Conservation (phyloP, 1,284 basidiomycete genomes). For the Boletus semigastroideus region DNA sequence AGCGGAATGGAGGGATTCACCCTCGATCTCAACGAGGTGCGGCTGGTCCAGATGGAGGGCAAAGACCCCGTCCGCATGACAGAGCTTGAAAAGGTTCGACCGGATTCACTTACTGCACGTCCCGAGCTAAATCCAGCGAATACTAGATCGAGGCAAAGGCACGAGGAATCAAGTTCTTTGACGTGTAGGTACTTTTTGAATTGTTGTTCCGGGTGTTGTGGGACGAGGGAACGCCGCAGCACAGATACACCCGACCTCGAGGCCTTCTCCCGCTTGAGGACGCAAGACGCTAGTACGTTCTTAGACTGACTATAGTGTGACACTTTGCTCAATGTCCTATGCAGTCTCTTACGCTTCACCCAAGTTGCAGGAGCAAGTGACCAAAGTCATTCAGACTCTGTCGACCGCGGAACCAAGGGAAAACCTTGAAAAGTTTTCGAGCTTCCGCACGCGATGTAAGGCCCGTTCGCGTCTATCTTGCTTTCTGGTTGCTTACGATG, state of each 20-base stretch:
- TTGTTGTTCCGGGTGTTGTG: not conserved
- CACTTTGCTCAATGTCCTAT: slow-evolving; percentile 9
- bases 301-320: not conserved
- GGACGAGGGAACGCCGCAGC: slow-evolving; percentile 39
- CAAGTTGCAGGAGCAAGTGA: slow-evolving; percentile 58
- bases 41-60: slow-evolving; percentile 76
- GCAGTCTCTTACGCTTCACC: slow-evolving; percentile 56
- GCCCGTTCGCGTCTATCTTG: slow-evolving; percentile 17
- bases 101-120: not conserved
- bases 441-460: slow-evolving; percentile 70
- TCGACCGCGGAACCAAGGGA: slow-evolving; percentile 65
- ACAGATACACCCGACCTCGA: slow-evolving; percentile 72
- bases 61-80: slow-evolving; percentile 73
- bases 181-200: slow-evolving; percentile 59
- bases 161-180: slow-evolving; percentile 78
- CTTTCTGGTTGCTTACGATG: slow-evolving; percentile 33
- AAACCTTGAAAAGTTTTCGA: slow-evolving; percentile 73
- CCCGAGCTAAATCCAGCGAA: not conserved
- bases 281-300: slow-evolving; percentile 41
- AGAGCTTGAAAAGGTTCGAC: slow-evolving; percentile 74
- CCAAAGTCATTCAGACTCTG: slow-evolving; percentile 61
- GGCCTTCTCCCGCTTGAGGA: slow-evolving; percentile 40
- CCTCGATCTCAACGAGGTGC: slow-evolving; percentile 67
- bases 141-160: slow-evolving; percentile 70
- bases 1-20: slow-evolving; percentile 38